These are phyloP conservation scores for Nemania sp. DNA, from an alignment of 2,329 filamentous ascomycete species.

Conservation along the genomic window DNA sequence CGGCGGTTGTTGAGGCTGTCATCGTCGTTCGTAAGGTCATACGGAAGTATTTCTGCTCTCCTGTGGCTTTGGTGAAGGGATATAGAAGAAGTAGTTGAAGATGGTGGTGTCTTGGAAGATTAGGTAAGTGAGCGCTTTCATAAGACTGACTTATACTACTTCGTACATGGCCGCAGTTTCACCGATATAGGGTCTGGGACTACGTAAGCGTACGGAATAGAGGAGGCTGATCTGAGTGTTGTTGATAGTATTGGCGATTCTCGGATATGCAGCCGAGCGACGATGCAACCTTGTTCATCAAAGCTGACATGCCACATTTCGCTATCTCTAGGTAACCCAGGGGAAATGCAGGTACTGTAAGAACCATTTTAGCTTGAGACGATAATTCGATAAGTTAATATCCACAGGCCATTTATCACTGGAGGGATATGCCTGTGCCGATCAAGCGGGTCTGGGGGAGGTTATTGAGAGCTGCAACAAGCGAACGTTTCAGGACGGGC, in stretches of 20 bases:
- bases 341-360: not conserved
- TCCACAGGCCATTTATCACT: not conserved
- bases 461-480: not conserved
- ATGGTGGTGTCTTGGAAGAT: not conserved
- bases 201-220: no score
- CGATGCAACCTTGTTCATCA: no score
- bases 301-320: no score
- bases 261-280: no score
- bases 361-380: not conserved
- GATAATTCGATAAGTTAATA: not conserved
- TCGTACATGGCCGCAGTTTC: no score
- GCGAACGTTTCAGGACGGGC: not conserved
- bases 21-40: constrained; percentile 10
- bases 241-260: no score
- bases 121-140: not conserved
- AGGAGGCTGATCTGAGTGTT: no score
- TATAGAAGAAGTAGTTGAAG: not conserved
- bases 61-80: not conserved
- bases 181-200: no score
- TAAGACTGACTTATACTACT: no score
- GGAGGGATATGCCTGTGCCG: not conserved
- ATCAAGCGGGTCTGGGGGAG: not conserved
- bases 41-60: constrained; percentile 2
- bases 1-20: constrained; percentile 2
- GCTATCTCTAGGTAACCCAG: no score